Evolutionary conservation across 2,329 filamentous ascomycete genomes (phyloP), one percentile per base, ranked within the genome.

Genomic region (Teratosphaeriaceae sp.): DNA sequence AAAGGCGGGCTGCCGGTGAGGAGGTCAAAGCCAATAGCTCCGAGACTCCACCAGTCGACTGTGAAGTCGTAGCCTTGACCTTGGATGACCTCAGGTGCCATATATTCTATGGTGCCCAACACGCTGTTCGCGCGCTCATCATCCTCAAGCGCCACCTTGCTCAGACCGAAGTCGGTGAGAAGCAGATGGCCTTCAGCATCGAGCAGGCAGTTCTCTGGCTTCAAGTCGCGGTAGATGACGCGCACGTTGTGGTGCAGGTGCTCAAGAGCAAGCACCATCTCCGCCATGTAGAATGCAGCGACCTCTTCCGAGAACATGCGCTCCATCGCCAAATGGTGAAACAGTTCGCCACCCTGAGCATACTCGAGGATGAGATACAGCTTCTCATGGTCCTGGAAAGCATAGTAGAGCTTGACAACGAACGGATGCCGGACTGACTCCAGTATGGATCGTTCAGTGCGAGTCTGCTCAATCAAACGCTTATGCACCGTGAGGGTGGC

Each of bases 1-100:
- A 97, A 98, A 0, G 94, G 92, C 7, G 90, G 88, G 42, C 82
- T 82, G 41, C 94, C 92, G 8, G 90, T 97, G 63, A 98, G 82
- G 26, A 98, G 73, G 63, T 98, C 92, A 64, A 83, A 94, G 24
- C 87, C 88, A 35, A 98, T 76, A 2, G 90, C 89, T 26, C 94
- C 92, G 36, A 98, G 82, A 3, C 89, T 95, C 92, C 92, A 98
- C 90, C 90, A 98, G 68, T 98, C 92, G 15, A 96, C 94, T 1
- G 88, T 83, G 65, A 89, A 90, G 59, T 90, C 89, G 64, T 98
- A 98, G 52, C 86, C 82, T 52, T 85, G 82, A 48, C 88, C 89
- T 49, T 82, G 78, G 47, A 98, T 80, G 40, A 98, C 85, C 67
- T 98, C 92, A 1, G 92, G 92, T 0, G 92, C 94, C 92, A 98